Evolutionary conservation across 2,329 filamentous ascomycete genomes (phyloP).

Genomic region (Cadophora gregata): DNA sequence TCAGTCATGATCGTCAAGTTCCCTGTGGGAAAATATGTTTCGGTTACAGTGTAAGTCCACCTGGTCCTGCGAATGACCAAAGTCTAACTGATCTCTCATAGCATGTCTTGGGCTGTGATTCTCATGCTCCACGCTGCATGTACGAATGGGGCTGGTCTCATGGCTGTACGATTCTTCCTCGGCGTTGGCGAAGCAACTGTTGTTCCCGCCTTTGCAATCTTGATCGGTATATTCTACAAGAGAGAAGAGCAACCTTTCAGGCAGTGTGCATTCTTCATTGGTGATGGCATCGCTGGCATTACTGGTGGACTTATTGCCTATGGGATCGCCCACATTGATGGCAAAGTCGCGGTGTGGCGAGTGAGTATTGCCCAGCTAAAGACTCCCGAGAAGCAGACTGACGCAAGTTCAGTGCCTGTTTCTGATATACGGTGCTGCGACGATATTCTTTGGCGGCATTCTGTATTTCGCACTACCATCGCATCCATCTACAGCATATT

Average conservation of each 20-base stretch:
- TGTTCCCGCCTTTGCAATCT: slow-evolving; percentile 68
- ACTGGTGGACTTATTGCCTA: slow-evolving; percentile 4
- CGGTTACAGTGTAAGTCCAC: slow-evolving; percentile 53
- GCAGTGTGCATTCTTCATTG: slow-evolving; percentile 3
- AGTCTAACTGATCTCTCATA: not conserved
- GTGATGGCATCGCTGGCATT: not conserved
- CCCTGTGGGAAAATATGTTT: slow-evolving; percentile 59
- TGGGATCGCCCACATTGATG: slow-evolving; percentile 10
- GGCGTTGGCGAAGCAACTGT: slow-evolving; percentile 70
- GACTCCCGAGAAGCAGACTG: not conserved
- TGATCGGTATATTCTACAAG: slow-evolving; percentile 63
- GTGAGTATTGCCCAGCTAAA: slow-evolving; percentile 44
- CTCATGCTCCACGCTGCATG: slow-evolving; percentile 58
- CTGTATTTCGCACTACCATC: slow-evolving; percentile 54
- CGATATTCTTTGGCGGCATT: slow-evolving; percentile 47
- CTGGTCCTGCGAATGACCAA: slow-evolving; percentile 49
- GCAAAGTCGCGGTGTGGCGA: slow-evolving; percentile 54
- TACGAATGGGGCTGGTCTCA: slow-evolving; percentile 59
- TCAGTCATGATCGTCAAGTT: slow-evolving; percentile 58
- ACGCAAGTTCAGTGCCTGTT: slow-evolving; percentile 44
- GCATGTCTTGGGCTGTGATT: slow-evolving; percentile 4
- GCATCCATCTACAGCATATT: slow-evolving; percentile 53
- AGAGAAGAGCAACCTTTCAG: slow-evolving; percentile 59
- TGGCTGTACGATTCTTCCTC: slow-evolving; percentile 68
- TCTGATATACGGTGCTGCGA: slow-evolving; percentile 52